Evolutionary conservation across 1,284 basidiomycete species (phyloP).

Genomic region (Ganoderma boninense): DNA sequence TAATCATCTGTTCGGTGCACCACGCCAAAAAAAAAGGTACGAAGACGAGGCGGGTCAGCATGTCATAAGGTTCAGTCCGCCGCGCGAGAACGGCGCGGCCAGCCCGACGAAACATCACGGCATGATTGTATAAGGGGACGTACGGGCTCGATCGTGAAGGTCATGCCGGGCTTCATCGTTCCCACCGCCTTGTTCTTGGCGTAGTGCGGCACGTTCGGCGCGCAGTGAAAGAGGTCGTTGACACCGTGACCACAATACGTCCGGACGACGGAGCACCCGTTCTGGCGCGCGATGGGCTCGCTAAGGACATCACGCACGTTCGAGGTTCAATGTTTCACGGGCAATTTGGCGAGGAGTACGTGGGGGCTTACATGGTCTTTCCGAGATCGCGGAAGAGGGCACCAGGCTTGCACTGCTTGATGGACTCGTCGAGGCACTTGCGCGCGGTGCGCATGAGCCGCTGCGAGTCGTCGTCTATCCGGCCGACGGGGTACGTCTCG

Average conservation of each 20-base stretch:
- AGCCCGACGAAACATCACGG: not conserved
- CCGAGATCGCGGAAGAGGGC: conserved; percentile 86
- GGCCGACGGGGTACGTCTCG: conserved; percentile 89
- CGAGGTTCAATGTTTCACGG: not conserved
- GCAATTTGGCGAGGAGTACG: not conserved
- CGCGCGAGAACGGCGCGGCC: not conserved
- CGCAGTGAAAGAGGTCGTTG: conserved; percentile 82
- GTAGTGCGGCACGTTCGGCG: conserved; percentile 86
- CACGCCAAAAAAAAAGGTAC: not conserved
- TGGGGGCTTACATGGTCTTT: conserved; percentile 68
- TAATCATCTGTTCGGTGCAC: conserved; percentile 81
- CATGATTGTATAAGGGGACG: conserved; percentile 17
- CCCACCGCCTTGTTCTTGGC: conserved; percentile 87
- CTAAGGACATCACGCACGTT: conserved; percentile 44
- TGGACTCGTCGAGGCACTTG: conserved; percentile 86
- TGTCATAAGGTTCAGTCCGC: not conserved
- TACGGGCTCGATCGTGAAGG: conserved; percentile 85
- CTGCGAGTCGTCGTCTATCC: conserved; percentile 83
- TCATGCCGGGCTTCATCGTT: conserved; percentile 87
- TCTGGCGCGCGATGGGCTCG: conserved; percentile 83
- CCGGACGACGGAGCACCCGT: conserved; percentile 86
- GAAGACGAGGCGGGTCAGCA: not conserved
- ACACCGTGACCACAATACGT: conserved; percentile 94
- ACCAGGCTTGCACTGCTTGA: conserved; percentile 91
- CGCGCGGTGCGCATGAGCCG: conserved; percentile 86